phyloP scores from a whole-genome alignment of 495 filamentous ascomycete genomes.

The Pyrenopolyporus hunteri region DNA sequence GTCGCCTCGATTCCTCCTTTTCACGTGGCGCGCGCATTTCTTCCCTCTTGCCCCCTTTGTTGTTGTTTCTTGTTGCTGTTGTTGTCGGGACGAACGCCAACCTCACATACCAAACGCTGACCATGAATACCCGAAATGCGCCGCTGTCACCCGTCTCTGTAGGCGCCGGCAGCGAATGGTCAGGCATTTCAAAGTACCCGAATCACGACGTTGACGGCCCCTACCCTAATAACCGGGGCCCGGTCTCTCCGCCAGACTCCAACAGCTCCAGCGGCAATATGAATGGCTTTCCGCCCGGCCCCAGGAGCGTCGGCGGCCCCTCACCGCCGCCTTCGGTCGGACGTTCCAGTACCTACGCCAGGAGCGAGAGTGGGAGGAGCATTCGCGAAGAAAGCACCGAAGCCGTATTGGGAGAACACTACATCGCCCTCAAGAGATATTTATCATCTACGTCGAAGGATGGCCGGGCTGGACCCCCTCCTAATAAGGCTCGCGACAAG shows the following conservation, averaged over 20 bases:
- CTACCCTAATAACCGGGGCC: constrained; percentile 61
- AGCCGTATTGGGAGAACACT: constrained; percentile 72
- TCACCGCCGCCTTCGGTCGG: constrained; percentile 88
- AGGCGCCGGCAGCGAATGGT: constrained; percentile 87
- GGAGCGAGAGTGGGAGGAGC: constrained; percentile 65
- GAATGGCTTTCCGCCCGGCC: constrained; percentile 60
- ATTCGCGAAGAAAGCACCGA: constrained; percentile 58
- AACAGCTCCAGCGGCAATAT: constrained; percentile 65
- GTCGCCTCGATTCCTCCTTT: constrained; percentile 31
- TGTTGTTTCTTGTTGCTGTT: too few species aligned
- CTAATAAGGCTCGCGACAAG: constrained; percentile 92
- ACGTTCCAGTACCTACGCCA: constrained; percentile 70
- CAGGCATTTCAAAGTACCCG: constrained; percentile 75
- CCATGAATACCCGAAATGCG: constrained; percentile 59
- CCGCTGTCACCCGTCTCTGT: constrained; percentile 83
- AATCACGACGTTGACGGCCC: constrained; percentile 60
- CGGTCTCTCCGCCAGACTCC: constrained; percentile 74
- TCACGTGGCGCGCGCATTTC: constrained; percentile 39
- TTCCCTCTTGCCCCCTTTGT: constrained; percentile 19
- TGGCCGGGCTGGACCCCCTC: constrained; percentile 72
- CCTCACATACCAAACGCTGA: constrained; percentile 35
- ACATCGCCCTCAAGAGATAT: constrained; percentile 77
- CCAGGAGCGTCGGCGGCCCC: constrained; percentile 63
- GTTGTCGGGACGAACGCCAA: constrained; percentile 10
- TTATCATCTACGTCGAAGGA: constrained; percentile 72